Base-by-base conservation (phyloP, 192 early-diverging fungal genomes). In the Umbelopsis vinacea region DNA sequence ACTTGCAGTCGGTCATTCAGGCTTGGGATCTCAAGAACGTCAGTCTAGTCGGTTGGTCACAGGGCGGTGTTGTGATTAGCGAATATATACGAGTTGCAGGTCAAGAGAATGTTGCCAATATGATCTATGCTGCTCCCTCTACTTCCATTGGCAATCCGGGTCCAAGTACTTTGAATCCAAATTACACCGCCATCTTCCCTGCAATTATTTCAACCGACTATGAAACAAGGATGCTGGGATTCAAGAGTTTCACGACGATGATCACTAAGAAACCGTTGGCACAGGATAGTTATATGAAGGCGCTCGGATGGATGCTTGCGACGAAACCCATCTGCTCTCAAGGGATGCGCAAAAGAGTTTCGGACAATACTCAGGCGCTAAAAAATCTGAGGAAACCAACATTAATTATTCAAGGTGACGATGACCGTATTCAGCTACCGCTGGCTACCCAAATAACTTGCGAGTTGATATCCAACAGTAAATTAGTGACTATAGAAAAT, bases 1-100 rank as follows among this genome's bases (percentile, higher is more conserved):
- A 63, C 19, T 26, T 63, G 3, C 12, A 37, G 17, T 63, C 57
- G 17, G 57, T 63, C 57, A 63, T 63, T 19, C 14, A 63, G 1
- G 57, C 57, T 19, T 63, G 57, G 57, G 33, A 29, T 12, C 14
- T 63, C 29, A 63, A 33, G 17, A 38, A 63, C n/a, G 57, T 63
- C 26, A 63, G 24, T 5, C 33, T 63, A 7, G 57, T 63, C 15
- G 57, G 57, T 19, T 63, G 57, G 57, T 63, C 57, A 17, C 19
- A 63, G 17, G 57, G 57, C n/a, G 57, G 57, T 38, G 35, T 63
- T 63, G 57, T 63, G 26, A 63, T 37, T 63, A 63, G 57, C 33
- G 57, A 63, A 63, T 63, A 63, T 37, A 33, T 63, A 2, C 57
- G 57, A 17, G 33, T 63, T 63, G 57, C 57, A 14, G 19, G 57